Conservation (phyloP, 331 rosid species). For the Dryas integrifolia region DNA sequence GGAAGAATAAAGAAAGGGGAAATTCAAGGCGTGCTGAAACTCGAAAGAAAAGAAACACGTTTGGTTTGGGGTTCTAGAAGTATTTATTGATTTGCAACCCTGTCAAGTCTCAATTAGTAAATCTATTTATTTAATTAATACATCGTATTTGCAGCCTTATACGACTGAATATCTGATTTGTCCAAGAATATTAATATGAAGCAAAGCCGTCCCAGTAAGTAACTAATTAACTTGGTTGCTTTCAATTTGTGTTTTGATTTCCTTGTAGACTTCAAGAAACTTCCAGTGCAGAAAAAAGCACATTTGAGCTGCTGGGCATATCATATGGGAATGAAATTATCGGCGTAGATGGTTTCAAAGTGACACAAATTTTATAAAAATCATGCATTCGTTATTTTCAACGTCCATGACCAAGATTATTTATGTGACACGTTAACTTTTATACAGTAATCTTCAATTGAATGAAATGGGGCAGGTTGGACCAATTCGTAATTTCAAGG, state of each 20-base stretch:
- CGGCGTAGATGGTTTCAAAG: too few relatives aligned
- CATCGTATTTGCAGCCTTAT: slow-evolving; percentile 4
- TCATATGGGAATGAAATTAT: too few relatives aligned
- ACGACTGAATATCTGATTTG: neutral
- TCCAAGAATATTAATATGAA: neutral
- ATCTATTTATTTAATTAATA: neutral
- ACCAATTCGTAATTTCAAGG: too few relatives aligned
- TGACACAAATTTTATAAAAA: too few relatives aligned
- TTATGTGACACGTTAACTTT: too few relatives aligned
- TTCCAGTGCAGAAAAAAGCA: neutral
- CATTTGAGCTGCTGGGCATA: neutral
- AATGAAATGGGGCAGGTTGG: too few relatives aligned
- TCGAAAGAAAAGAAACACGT: neutral
- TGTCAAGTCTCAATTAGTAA: neutral
- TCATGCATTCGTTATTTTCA: too few relatives aligned
- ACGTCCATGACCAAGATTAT: too few relatives aligned
- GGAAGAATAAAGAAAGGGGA: neutral
- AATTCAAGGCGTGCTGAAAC: too few relatives aligned
- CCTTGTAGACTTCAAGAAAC: neutral
- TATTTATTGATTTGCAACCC: neutral
- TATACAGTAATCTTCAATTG: too few relatives aligned
- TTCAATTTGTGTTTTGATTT: neutral
- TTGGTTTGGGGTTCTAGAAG: neutral
- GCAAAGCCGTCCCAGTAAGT: neutral
- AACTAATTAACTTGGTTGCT: neutral